Evolutionary conservation across 345 rosid species (phyloP), one percentile per base, ranked within the genome.

Genomic region (Acer saccharum): DNA sequence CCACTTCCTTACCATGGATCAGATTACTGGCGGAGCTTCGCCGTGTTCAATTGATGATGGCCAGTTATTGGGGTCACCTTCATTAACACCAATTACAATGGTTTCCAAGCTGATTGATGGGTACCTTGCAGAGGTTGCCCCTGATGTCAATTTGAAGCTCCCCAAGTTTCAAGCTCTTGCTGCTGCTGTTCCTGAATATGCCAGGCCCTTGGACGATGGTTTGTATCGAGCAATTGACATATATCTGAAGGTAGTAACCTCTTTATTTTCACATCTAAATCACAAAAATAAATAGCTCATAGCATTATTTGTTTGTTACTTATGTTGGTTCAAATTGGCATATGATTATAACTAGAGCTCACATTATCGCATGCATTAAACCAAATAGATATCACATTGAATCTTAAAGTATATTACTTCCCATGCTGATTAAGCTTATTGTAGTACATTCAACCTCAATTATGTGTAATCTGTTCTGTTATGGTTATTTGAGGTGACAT

Each of bases 21-120:
- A 92, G 80, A 86, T 89, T 68, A 88, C 88, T n/a, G 94, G 92
- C 76, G 97, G 91, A 76, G 89, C 87, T 32, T 94, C 99, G 68
- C 98, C 98, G 10, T 84, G 93, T 74, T 88, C 91, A 2, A 88
- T 89, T 29, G 98, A 91, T 72, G 98, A 94, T 48, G 89, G 93
- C 39, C 97, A 90, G 77, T 84, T 91, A 82, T 89, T 91, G 58
- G 94, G 95, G 11, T 93, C 98, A 4, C 99, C 98, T 20, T 86
- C 93, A 23, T 65, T 91, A 68, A 90, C 97, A 43, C 98, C 99
- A 35, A 84, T 96, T 84, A 85, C 98, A 35, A 85, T 76, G 66
- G 99, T 92, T 44, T 94, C 99, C 64, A 96, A 96, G 90, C 86
- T 96, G 83, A 88, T 96, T n/a, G 98, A 96, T 69, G 99, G 98